Evolutionary conservation across 2,329 filamentous ascomycete genomes (phyloP).

Genomic region (Fusarium tjaetaba): DNA sequence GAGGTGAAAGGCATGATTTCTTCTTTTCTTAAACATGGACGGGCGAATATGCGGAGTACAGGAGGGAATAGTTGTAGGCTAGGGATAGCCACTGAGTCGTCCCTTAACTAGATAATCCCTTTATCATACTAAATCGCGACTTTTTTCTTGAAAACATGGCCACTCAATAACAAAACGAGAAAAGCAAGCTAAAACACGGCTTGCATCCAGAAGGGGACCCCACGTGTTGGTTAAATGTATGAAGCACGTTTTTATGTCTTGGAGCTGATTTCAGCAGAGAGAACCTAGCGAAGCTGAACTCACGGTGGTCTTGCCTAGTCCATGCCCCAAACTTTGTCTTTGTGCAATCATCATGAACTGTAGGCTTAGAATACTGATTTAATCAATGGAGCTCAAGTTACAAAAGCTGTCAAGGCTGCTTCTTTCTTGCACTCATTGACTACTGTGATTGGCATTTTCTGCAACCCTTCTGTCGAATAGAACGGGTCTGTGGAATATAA

Average conservation of each 20-base stretch:
- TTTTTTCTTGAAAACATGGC: conserved; percentile 4
- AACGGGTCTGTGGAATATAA: background rate
- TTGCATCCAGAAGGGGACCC: background rate
- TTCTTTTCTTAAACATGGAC: conserved; percentile 14
- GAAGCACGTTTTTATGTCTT: background rate
- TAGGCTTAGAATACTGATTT: background rate
- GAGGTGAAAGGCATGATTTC: conserved; percentile 15
- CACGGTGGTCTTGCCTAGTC: background rate
- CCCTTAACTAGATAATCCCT: background rate
- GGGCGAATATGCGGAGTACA: conserved; percentile 15
- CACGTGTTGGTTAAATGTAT: background rate
- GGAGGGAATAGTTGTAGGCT: background rate
- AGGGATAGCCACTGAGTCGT: background rate
- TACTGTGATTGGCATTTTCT: background rate
- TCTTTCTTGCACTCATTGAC: too few relatives aligned
- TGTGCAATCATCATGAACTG: background rate
- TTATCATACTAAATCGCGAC: background rate
- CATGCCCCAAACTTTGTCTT: background rate
- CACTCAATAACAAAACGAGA: background rate
- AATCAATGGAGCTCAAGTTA: background rate
- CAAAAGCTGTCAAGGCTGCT: background rate
- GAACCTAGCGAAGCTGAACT: background rate
- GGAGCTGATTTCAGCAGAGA: background rate
- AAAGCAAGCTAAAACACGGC: background rate
- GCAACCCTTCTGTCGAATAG: background rate